Evolutionary conservation across 495 filamentous ascomycete genomes (phyloP), one percentile per base, ranked within the genome.

Genomic region (Penicillium diatomitis): DNA sequence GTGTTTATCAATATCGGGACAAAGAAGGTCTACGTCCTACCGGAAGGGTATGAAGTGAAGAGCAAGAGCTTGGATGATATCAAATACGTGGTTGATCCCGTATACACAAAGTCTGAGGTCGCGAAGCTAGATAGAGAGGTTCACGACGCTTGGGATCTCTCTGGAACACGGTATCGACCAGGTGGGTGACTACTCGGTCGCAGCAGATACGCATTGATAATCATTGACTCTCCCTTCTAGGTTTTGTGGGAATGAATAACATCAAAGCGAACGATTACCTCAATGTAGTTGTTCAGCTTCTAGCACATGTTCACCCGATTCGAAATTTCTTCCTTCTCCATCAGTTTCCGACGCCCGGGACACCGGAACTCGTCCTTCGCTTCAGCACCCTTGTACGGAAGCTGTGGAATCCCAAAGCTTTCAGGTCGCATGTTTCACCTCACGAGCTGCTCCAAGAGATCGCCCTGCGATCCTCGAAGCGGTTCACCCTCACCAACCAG

Each of bases 211-310:
- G 20, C 20, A 20, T 20, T 20, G 20, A 38, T 27, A 3, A 6
- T 20, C 31, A 8, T 33, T 36, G 41, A 31, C 47, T 48, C 4
- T 41, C 12, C n/a, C 5, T 36, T 29, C 10, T 62, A 73, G 84
- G 92, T 4, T 99, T 95, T 63, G 90, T 99, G 52, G 92, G 92
- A 51, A 89, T 99, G 84, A 97, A 99, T 73, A 96, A 99, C 65
- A 97, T 99, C 74, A 99, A 99, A 65, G 88, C 88, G 42, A 99
- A 99, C 68, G 92, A 99, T 68, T 99, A 97, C 67, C 76, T 97
- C 55, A 99, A 99, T 61, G 91, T 96, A 5, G 81, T 96, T 5
- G 82, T 92, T n/a, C 94, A 99, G 59, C 82, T 92, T 8, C 76
- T 99, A 9, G 83, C 90, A 1, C 92, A 99, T 68, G 87, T 96